Conservation (phyloP, 2,329 filamentous ascomycete genomes). For the Calonectria naviculata region DNA sequence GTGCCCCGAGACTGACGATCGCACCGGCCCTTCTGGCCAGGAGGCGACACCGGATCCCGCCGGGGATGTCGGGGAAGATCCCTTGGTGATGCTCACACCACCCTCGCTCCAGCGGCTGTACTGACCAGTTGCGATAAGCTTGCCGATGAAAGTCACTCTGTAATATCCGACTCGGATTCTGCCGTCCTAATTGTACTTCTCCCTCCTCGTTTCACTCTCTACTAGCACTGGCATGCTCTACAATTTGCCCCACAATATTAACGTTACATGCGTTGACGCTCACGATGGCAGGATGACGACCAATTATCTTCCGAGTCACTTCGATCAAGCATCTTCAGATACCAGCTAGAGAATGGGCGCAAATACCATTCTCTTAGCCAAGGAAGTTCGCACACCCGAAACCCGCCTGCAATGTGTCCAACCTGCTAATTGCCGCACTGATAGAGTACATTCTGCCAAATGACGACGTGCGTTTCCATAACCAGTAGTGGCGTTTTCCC, state of each 20-base stretch:
- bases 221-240: neutral
- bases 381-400: conserved; percentile 2
- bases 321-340: conserved; percentile 27
- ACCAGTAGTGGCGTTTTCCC: neutral
- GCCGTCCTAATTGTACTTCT: neutral
- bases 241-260: neutral
- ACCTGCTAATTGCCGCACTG: rapidly evolving
- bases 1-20: neutral
- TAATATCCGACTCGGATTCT: neutral
- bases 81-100: neutral
- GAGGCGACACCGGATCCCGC: neutral
- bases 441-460: conserved; percentile 29
- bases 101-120: neutral
- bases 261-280: neutral
- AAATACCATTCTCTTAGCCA: conserved; percentile 22
- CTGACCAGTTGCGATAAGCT: neutral
- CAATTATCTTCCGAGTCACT: conserved; percentile 28
- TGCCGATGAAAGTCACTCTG: neutral
- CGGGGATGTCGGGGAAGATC: neutral
- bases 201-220: neutral
- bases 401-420: neutral
- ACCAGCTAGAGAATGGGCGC: conserved; percentile 23
- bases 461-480: neutral
- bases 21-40: neutral
- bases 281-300: conserved; percentile 12